These are phyloP conservation scores for Coffea humblotiana DNA, from an alignment of 305 asterid genomes.

Conservation along the genomic window DNA sequence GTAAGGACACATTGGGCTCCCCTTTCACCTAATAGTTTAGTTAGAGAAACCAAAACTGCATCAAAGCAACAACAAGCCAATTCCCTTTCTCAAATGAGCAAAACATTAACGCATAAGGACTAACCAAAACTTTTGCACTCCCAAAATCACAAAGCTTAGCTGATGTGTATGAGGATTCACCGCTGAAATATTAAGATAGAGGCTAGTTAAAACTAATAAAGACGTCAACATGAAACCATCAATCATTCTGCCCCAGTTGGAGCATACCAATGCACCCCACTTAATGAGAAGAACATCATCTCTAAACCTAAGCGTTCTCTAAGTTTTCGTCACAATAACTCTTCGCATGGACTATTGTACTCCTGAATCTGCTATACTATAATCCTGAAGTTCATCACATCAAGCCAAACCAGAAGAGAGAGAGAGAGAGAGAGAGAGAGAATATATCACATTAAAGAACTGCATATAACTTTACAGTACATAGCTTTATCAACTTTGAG, in stretches of 20 bases:
- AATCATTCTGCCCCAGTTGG: not conserved
- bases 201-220: not conserved
- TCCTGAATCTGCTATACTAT: not conserved
- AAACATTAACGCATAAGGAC: slow-evolving; percentile 26
- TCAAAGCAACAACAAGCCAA: slow-evolving; percentile 28
- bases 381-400: slow-evolving; percentile 5
- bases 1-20: slow-evolving; percentile 95
- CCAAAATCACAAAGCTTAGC: slow-evolving; percentile 94
- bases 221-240: not conserved
- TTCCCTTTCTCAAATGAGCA: slow-evolving; percentile 20
- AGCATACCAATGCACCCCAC: not conserved
- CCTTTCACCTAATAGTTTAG: slow-evolving; percentile 74
- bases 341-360: not conserved
- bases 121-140: slow-evolving; percentile 98
- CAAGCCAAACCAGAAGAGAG: too few species aligned
- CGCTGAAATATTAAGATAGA: slow-evolving; percentile 39
- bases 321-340: not conserved
- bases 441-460: not conserved
- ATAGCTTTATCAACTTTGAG: not conserved
- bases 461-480: not conserved
- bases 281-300: slow-evolving; percentile 2
- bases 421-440: too few species aligned
- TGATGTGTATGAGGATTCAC: slow-evolving; percentile 99
- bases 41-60: slow-evolving; percentile 15
- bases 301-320: not conserved